Base-by-base conservation (phyloP, 441 rosid species). In the Gossypium laxum region DNA sequence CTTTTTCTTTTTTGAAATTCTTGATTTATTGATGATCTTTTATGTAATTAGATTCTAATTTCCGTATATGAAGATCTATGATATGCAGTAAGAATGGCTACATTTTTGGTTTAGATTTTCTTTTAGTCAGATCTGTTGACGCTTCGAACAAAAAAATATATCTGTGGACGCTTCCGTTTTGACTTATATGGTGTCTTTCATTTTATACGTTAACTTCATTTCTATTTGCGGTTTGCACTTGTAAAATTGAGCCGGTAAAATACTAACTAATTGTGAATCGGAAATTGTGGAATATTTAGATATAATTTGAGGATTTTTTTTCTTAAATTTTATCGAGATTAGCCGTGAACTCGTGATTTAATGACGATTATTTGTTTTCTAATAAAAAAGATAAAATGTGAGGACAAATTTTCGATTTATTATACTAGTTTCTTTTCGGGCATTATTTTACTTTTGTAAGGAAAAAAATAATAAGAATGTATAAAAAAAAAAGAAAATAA, bases 111-210 rank as follows among this genome's bases (percentile, higher is more conserved):
- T 57, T 21, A 24, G 22, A 22, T 55, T 19, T 56, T 70, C 34
- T 4, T 58, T n/a, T 22, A 43, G 55, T 17, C 43, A 51, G 71
- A 67, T 67, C 43, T 28, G 54, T 58, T 70, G 57, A 41, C 24
- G 56, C 11, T 41, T 34, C 43, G 11, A 34, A 34, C 43, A 6
- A 34, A 34, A 34, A 34, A 34, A 6, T 28, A 6, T 0, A 67
- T 67, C 43, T 28, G 41, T 58, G 47, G 57, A 41, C 24, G 65
- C 11, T 56, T 70, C 38, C 8, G 55, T n/a, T 51, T 69, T 14
- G 24, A 26, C 15, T 67, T 69, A 24, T 57, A 6, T 17, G 14
- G 12, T 15, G n/a, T 26, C 30, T 45, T 6, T 12, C 5, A 21
- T 41, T 22, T 45, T 6, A 15, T 22, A 2, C 5, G 2, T 14